Evolutionary conservation across 1,284 basidiomycete species (phyloP), one percentile per base, ranked within the genome.

Genomic region (Microstroma glucosiphilum): DNA sequence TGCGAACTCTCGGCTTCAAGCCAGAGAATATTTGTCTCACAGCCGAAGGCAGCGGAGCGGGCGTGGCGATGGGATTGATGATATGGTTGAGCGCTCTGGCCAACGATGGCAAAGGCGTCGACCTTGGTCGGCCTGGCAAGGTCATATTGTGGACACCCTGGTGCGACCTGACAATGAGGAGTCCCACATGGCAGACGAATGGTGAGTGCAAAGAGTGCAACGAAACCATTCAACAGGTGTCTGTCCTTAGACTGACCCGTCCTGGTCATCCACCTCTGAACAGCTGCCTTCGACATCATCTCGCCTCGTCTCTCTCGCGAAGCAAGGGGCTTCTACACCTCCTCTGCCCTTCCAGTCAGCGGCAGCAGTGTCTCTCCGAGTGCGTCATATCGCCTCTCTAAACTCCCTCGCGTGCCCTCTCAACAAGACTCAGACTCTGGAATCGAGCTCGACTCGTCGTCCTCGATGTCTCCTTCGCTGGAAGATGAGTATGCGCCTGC

Each of bases 151-250:
- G 51, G 51, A 54, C 21, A 19, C 51, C 51, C 13, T 54, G 51
- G 51, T 54, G 51, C 15, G 51, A 54, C 13, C 25, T 54, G 7
- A 54, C 21, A 7, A 54, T 54, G 51, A 19, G 51, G 13, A 54
- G 51, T 21, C 51, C 51, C 51, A 54, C 51, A 2, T 54, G 51
- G 51, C 19, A 54, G 51, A 21, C 13, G 13, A 54, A 54, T 23
- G 51, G 51, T 26, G 7, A 21, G 51, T 48, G 12, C 6, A 48
- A n/a, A n/a, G n/a, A n/a, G n/a, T n/a, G n/a, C n/a, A n/a, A n/a
- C n/a, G n/a, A n/a, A n/a, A n/a, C n/a, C n/a, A n/a, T n/a, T n/a
- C n/a, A n/a, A n/a, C n/a, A n/a, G n/a, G n/a, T n/a, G n/a, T n/a
- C n/a, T n/a, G n/a, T n/a, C 43, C 6, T 48, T 48, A 3, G 15